Evolutionary conservation across 306 rosid species (phyloP).

Genomic region (Acacia crassicarpa): DNA sequence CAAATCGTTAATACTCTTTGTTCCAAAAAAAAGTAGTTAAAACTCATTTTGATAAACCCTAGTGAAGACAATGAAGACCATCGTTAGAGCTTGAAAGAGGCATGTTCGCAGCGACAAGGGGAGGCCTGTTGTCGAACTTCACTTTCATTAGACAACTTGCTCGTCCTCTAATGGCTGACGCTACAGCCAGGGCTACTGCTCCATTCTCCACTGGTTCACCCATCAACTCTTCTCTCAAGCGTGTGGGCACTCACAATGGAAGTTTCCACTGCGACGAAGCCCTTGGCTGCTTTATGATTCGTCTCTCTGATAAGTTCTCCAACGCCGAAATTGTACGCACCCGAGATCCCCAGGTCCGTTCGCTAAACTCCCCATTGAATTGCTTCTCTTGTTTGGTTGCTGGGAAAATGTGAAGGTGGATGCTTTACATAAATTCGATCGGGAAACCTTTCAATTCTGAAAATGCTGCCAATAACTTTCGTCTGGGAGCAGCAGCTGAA

Average conservation of each 20-base stretch:
- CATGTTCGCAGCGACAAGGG: constrained; percentile 31
- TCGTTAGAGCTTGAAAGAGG: neutral
- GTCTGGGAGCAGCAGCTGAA: neutral
- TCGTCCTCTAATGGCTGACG: constrained; percentile 35
- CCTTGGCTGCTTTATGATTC: constrained; percentile 99
- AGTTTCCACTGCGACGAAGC: constrained; percentile 99
- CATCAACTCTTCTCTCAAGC: constrained; percentile 47
- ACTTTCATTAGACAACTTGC: constrained; percentile 5
- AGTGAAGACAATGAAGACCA: neutral
- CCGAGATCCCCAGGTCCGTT: constrained; percentile 72
- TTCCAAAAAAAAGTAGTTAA: too few species aligned
- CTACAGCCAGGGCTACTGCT: constrained; percentile 24
- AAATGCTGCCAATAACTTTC: neutral
- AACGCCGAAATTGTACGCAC: constrained; percentile 82
- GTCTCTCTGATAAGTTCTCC: constrained; percentile 69
- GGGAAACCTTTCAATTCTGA: neutral
- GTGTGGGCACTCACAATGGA: constrained; percentile 95
- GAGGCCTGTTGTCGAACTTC: constrained; percentile 9
- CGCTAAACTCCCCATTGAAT: neutral
- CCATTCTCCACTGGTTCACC: constrained; percentile 40
- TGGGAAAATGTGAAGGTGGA: neutral
- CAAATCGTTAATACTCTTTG: neutral
- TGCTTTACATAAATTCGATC: neutral
- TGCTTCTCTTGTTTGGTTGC: neutral
- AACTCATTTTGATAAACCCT: neutral